A percentile compares a stretch with the other conserved stretches of the same genome.
phyloP scores from a whole-genome alignment of 2,329 filamentous ascomycete species.

The Alternaria metachromatica region DNA sequence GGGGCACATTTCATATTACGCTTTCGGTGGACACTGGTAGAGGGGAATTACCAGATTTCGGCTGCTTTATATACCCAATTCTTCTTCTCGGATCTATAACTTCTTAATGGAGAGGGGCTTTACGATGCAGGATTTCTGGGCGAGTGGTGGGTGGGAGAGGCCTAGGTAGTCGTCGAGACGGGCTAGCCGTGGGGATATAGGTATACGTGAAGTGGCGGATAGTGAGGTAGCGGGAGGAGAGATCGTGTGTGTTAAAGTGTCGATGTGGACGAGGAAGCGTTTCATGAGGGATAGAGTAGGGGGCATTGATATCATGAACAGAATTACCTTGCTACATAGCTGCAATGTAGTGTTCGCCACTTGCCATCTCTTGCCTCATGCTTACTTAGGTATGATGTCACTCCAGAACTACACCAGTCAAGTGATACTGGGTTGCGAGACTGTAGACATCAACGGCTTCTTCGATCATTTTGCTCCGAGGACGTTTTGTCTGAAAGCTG shows the following conservation, averaged over 20 bases:
- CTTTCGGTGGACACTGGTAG: too few species aligned
- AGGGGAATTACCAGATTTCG: too few species aligned
- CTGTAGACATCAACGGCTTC: neutral
- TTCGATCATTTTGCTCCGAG: neutral
- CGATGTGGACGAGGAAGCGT: neutral
- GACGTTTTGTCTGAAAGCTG: neutral
- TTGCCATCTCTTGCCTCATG: neutral
- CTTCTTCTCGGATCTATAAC: too few species aligned
- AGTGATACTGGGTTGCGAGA: neutral
- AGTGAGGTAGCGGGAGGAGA: neutral
- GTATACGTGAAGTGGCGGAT: neutral
- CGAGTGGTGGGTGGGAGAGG: neutral
- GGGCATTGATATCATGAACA: neutral
- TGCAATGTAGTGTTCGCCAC: neutral
- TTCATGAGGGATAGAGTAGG: neutral
- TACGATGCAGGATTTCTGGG: neutral
- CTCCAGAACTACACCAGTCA: neutral
- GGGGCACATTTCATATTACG: neutral
- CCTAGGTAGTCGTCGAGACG: conserved; percentile 1
- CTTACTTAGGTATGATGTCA: neutral
- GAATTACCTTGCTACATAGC: neutral
- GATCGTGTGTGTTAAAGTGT: neutral
- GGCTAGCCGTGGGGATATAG: neutral
- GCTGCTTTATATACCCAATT: too few species aligned
- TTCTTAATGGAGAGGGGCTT: neutral